phyloP scores from a whole-genome alignment of 768 basidiomycete genomes.

The Cystofilobasidium macerans region DNA sequence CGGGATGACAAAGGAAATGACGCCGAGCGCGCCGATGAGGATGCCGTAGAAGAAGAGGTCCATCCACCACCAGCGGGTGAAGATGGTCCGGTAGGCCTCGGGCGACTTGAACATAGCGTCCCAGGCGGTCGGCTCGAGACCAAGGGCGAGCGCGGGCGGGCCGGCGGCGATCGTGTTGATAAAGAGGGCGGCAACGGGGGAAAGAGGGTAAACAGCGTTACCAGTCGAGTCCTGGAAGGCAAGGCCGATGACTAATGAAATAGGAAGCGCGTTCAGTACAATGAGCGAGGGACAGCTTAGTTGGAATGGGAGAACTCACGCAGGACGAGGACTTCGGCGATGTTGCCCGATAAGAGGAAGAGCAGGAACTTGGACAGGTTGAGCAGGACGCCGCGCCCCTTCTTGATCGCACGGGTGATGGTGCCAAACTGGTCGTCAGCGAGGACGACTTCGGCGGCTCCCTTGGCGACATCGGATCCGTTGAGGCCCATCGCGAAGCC shows the following conservation, averaged over 20 bases:
- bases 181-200: slow-evolving; percentile 44
- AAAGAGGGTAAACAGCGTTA: slow-evolving; percentile 49
- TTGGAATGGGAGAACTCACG: not conserved
- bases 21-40: slow-evolving; percentile 33
- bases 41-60: slow-evolving; percentile 41
- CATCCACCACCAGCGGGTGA: slow-evolving; percentile 37
- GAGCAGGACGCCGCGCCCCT: slow-evolving; percentile 53
- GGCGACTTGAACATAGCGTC: slow-evolving; percentile 49
- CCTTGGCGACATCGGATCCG: slow-evolving; percentile 49
- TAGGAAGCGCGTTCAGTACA: not conserved
- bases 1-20: slow-evolving; percentile 31
- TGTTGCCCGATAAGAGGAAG: slow-evolving; percentile 48
- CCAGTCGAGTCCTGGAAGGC: slow-evolving; percentile 47
- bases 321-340: slow-evolving; percentile 49
- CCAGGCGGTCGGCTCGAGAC: slow-evolving; percentile 38
- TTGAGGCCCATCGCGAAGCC: slow-evolving; percentile 53
- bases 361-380: slow-evolving; percentile 52
- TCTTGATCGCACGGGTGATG: slow-evolving; percentile 54
- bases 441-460: slow-evolving; percentile 55
- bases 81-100: slow-evolving; percentile 37
- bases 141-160: slow-evolving; percentile 36
- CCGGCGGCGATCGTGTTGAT: slow-evolving; percentile 41
- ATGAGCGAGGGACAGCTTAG: no score
- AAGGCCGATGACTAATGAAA: slow-evolving; percentile 44
- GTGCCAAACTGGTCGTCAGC: slow-evolving; percentile 58